Evolutionary conservation across 2,329 filamentous ascomycete species (phyloP).

Genomic region (Trichoderma afroharzianum): DNA sequence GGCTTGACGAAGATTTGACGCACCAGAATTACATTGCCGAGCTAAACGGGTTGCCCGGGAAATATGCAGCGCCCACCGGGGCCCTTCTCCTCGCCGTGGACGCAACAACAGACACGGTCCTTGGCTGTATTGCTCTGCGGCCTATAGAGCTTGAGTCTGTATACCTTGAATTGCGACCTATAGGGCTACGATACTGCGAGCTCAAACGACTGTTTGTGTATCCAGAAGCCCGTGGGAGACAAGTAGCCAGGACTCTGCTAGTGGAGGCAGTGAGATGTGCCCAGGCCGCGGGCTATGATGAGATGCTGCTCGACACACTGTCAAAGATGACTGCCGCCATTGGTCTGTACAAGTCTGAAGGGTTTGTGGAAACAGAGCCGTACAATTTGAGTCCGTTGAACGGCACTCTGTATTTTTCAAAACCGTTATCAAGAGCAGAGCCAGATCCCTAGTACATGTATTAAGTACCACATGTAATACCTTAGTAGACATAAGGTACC

Average conservation of each 20-base stretch:
- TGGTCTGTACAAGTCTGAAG: conserved; percentile 25
- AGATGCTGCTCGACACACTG: conserved; percentile 27
- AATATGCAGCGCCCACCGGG: conserved; percentile 26
- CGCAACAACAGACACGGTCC: conserved; percentile 15
- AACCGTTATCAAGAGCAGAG: background rate
- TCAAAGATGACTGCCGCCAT: conserved; percentile 25
- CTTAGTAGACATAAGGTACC: background rate
- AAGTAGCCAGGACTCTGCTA: conserved; percentile 23
- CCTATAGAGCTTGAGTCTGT: conserved; percentile 20
- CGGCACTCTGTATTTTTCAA: conserved; percentile 23
- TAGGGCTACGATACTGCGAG: conserved; percentile 22
- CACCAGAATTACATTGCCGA: conserved; percentile 28
- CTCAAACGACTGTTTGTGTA: conserved; percentile 29
- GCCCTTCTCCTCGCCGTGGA: conserved; percentile 26
- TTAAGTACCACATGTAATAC: background rate
- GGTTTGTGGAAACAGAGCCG: conserved; percentile 21
- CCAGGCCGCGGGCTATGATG: conserved; percentile 21
- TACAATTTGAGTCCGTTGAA: conserved; percentile 26
- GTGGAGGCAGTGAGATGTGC: conserved; percentile 21
- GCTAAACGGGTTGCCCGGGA: conserved; percentile 25
- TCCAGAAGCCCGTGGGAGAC: conserved; percentile 26
- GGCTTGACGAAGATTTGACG: conserved; percentile 27
- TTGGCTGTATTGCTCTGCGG: conserved; percentile 28
- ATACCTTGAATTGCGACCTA: conserved; percentile 3
- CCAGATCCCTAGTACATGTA: background rate